Base-by-base conservation (phyloP, 306 rosid genomes). In the Lathyrus aphaca region DNA sequence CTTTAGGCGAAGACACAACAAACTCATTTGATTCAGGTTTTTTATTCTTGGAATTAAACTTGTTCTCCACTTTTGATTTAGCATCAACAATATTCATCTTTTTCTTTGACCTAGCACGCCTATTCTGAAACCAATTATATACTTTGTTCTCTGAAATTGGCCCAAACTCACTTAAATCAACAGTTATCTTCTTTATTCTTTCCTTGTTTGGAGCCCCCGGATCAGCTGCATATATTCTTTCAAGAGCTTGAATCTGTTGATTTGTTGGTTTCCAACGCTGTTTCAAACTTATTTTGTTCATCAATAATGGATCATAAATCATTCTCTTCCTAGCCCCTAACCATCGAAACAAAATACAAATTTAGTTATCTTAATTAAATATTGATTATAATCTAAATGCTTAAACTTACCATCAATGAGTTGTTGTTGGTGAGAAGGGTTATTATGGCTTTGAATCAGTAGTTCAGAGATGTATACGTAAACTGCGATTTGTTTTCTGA, bases 101-200 rank as follows among this genome's bases (percentile, higher is more conserved):
- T 79, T 96, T 86, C 64, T 94, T 94, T 4, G 92, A 90, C 56
- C 97, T 82, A 63, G 98, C 97, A 12, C 98, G 92, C 82, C 98
- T 81, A 32, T 94, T 94, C 84, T 94, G 97, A 69, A 94, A 94
- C 98, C 98, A 94, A 49, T 90, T 94, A 25, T 94, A 90, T 64
- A 90, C 97, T 66, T 94, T 94, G 9, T 89, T 82, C 74, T 94
- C 96, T 51, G 96, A 87, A 69, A 94, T 87, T 66, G 80, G 96
- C 43, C 98, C 98, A 32, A 90, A 92, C 68, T 90, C 90, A 60
- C 85, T 77, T 71, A 94, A 91, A 48, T 94, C 96, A 25, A 84
- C 58, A 65, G 97, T 83, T 37, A 94, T 90, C 67, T 94, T 96
- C 74, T 90, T 94, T 77, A 94, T 94, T 83, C 78, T 94, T 40